Evolutionary conservation across 805 yeast species (phyloP), one percentile per base, ranked within the genome.

Genomic region (Saccharomyces paradoxus): DNA sequence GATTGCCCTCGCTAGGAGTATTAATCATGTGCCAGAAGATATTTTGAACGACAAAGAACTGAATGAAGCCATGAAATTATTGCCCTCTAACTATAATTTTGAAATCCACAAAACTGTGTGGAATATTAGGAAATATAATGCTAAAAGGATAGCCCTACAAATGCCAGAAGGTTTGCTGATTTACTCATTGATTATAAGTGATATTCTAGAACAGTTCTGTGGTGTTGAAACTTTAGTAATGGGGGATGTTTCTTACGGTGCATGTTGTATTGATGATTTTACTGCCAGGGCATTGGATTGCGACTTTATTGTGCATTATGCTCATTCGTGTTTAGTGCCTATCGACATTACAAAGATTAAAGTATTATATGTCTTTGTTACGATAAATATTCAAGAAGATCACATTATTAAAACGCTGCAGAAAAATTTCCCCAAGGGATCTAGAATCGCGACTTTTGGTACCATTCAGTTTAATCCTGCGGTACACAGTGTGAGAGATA

Each of bases 171-270:
- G 99, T 1, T 72, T 94, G 30, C 74, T 94, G 50, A 87, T 94
- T 1, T 94, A 91, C 67, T 84, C 97, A 0, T 77, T 96, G 56
- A 80, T 94, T 41, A 81, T 94, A n/a, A 80, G 96, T 3, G 99
- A 94, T 71, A 92, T 94, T 26, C 68, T 94, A 37, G 96, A 89
- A 65, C 96, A 91, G 69, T 92, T 94, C 62, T 91, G 97, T 68
- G 71, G 74, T 2, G 89, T 86, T 52, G 96, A 91, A 65, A 87
- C 91, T 0, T 76, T 94, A 1, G 94, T 92, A 2, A 94, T 94
- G 99, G 99, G 99, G 1, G 99, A 94, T 69, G 99, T 94, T 0
- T 89, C 97, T 0, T 94, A 94, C 65, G 99, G 99, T 47, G 99
- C 99, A 0, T 94, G 99, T 68, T 94, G 99, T 72, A 90, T 94